Percentiles rank a stretch among this genome's conserved stretches.
Evolutionary conservation across 106 monocot species (phyloP).

Genomic region (Dioscorea alata): DNA sequence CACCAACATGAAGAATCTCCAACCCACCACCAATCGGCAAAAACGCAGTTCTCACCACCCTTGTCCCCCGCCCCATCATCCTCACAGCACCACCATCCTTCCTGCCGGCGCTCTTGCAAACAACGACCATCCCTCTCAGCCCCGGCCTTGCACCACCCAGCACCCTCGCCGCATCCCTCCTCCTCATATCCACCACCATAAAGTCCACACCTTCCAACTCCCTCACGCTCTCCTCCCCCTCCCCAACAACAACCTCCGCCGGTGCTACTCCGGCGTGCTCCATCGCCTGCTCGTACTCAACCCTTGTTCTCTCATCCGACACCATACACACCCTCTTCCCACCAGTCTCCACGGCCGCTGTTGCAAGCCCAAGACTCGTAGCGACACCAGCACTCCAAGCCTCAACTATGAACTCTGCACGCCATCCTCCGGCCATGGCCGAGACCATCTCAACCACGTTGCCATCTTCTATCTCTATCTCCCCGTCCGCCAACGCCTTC

Average conservation of each 20-base stretch:
- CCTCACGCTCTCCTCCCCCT: constrained; percentile 34
- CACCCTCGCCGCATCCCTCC: constrained; percentile 43
- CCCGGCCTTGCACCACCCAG: constrained; percentile 49
- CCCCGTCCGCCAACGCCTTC: constrained; percentile 16
- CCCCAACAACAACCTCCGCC: constrained; percentile 20
- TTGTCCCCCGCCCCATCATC: constrained; percentile 27
- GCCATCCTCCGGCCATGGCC: constrained; percentile 91
- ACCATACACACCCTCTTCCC: constrained; percentile 44
- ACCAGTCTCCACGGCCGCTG: constrained; percentile 41
- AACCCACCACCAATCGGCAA: constrained; percentile 70
- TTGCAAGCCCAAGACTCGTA: constrained; percentile 34
- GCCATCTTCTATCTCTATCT: constrained; percentile 7
- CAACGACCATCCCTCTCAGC: constrained; percentile 69
- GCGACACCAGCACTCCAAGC: constrained; percentile 20
- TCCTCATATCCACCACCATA: constrained; percentile 60
- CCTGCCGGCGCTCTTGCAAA: constrained; percentile 23
- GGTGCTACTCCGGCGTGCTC: neutral
- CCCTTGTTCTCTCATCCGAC: constrained; percentile 17
- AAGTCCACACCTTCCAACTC: constrained; percentile 55
- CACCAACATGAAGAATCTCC: constrained; percentile 80
- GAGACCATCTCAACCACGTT: constrained; percentile 68
- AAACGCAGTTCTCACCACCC: constrained; percentile 62
- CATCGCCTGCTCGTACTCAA: constrained; percentile 10
- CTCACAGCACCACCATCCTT: constrained; percentile 6
- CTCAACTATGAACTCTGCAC: constrained; percentile 50